Conservation (phyloP, 2,329 filamentous ascomycete species). For the Fusarium sp. region DNA sequence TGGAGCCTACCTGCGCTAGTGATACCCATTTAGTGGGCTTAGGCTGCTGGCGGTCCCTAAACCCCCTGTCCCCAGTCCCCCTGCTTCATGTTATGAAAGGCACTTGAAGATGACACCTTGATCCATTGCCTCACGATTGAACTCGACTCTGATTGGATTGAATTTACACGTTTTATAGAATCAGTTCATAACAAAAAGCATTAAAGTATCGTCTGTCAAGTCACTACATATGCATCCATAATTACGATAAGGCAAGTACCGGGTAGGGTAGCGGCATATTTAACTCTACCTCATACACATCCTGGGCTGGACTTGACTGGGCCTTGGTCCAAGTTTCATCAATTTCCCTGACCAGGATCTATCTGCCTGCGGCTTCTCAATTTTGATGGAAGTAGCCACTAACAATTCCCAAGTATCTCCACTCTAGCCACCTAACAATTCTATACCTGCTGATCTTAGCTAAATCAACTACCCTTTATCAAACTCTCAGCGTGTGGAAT, state of each 20-base stretch:
- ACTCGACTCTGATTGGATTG: not conserved
- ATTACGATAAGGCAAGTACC: not conserved
- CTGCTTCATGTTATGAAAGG: conserved; percentile 2
- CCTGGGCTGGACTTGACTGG: not conserved
- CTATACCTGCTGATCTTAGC: conserved; percentile 29
- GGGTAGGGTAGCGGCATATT: not conserved
- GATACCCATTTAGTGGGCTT: conserved; percentile 18
- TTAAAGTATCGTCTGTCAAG: not conserved
- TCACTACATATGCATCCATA: not conserved
- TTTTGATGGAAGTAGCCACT: conserved; percentile 7
- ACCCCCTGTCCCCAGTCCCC: conserved; percentile 2
- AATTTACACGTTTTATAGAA: not conserved
- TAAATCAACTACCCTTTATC: conserved; percentile 18
- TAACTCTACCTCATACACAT: conserved; percentile 2
- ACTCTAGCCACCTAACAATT: conserved; percentile 25
- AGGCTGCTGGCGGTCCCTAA: conserved; percentile 1
- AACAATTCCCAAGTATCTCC: conserved; percentile 11
- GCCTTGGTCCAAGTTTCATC: conserved; percentile 11
- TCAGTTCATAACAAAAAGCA: not conserved
- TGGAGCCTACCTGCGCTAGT: not conserved
- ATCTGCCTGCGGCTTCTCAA: conserved; percentile 12
- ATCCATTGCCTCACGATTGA: conserved; percentile 14
- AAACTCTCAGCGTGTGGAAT: conserved; percentile 20
- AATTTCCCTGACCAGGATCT: conserved; percentile 8
- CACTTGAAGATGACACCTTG: conserved; percentile 37